phyloP scores from a whole-genome alignment of 768 basidiomycete species.

The Phylloporus rhodoxanthus region DNA sequence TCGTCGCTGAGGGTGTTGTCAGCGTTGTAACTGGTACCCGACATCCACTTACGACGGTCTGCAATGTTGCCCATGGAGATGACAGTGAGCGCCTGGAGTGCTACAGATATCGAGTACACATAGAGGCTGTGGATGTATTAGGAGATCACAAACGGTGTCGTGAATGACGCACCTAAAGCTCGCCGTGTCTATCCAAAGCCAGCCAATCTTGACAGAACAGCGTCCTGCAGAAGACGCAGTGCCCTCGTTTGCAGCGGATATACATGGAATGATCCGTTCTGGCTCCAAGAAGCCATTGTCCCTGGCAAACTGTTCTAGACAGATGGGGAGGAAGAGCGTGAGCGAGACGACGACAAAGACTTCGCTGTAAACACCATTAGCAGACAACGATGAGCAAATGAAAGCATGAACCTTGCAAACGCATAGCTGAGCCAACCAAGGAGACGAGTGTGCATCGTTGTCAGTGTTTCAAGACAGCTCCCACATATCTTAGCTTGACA shows the following conservation, averaged over 20 bases:
- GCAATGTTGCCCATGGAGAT: conserved; percentile 92
- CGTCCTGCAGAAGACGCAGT: conserved; percentile 35
- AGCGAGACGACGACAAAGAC: conserved; percentile 78
- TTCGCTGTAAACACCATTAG: conserved; percentile 41
- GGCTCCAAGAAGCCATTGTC: conserved; percentile 81
- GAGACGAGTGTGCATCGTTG: conserved; percentile 30
- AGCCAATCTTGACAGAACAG: conserved; percentile 78
- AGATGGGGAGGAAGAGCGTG: conserved; percentile 78
- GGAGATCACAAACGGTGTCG: not conserved
- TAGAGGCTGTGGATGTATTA: conserved; percentile 54
- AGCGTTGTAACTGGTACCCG: not conserved
- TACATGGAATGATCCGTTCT: conserved; percentile 58
- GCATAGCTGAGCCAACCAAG: conserved; percentile 82
- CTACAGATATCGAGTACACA: conserved; percentile 81
- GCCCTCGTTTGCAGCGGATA: conserved; percentile 9
- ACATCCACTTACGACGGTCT: conserved; percentile 66
- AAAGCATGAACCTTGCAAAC: conserved; percentile 58
- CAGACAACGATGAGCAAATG: not conserved
- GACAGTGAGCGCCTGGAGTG: conserved; percentile 86
- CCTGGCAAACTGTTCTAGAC: conserved; percentile 81
- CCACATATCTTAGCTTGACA: conserved; percentile 1
- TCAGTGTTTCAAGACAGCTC: not conserved
- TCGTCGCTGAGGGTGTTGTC: conserved; percentile 40
- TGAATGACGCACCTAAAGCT: conserved; percentile 67
- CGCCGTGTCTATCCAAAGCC: conserved; percentile 85